phyloP scores from a whole-genome alignment of 352 stramenopile genomes.

The Elongisporangium anandrum region DNA sequence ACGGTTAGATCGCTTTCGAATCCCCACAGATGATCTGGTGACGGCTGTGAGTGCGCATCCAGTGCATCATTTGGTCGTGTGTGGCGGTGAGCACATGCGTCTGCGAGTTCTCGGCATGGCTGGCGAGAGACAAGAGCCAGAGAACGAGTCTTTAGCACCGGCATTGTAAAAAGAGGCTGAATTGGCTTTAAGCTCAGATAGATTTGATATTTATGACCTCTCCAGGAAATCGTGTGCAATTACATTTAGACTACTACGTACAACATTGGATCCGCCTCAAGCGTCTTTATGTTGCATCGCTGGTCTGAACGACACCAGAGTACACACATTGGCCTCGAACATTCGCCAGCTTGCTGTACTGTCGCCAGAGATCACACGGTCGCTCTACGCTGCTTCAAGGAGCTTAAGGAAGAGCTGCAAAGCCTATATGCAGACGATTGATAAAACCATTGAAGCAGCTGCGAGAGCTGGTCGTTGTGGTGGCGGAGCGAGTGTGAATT shows the following conservation, averaged over 20 bases:
- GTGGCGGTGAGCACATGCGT: constrained; percentile 35
- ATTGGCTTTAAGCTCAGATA: too few relatives aligned
- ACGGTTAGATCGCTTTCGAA: constrained; percentile 42
- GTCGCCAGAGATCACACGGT: too few relatives aligned
- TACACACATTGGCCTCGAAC: too few relatives aligned
- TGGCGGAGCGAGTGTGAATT: too few relatives aligned
- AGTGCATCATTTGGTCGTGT: constrained; percentile 38
- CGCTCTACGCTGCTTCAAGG: neutral
- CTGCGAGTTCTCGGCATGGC: constrained; percentile 23
- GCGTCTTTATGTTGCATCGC: too few relatives aligned
- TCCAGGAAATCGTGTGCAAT: too few relatives aligned
- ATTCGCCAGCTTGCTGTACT: too few relatives aligned
- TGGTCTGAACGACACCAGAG: too few relatives aligned
- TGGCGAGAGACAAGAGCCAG: neutral
- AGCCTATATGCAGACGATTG: neutral
- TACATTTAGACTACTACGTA: too few relatives aligned
- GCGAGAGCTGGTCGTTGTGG: neutral
- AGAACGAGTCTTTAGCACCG: neutral
- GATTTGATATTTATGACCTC: too few relatives aligned
- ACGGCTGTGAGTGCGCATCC: constrained; percentile 45
- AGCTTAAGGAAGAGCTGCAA: neutral
- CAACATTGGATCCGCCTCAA: too few relatives aligned
- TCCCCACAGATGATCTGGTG: constrained; percentile 34
- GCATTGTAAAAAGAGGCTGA: too few relatives aligned
- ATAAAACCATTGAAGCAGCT: neutral